Evolutionary conservation across 2,329 filamentous ascomycete species (phyloP).

Genomic region (Cladophialophora chaetospira): DNA sequence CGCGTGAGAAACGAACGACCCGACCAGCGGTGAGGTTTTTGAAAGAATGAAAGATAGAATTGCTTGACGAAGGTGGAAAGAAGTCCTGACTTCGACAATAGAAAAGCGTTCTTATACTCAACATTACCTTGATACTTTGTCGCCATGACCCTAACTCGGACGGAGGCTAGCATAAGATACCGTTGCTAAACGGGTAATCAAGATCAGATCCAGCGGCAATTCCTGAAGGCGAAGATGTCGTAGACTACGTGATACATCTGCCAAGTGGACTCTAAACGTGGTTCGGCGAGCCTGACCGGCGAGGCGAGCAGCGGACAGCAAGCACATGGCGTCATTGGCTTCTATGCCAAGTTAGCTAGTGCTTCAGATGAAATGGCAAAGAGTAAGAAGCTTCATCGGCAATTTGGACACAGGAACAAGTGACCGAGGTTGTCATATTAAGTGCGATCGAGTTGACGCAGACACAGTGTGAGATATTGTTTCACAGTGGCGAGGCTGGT

Average conservation of each 20-base stretch:
- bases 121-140: not conserved
- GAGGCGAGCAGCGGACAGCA: slow-evolving; percentile 4
- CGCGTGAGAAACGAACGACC: slow-evolving; percentile 28
- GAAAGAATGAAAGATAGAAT: slow-evolving; percentile 8
- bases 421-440: too few species aligned
- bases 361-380: slow-evolving; percentile 1
- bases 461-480: slow-evolving; percentile 16
- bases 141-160: not conserved
- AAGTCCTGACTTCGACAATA: not conserved
- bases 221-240: slow-evolving; percentile 27
- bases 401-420: slow-evolving; percentile 11
- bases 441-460: slow-evolving; percentile 26
- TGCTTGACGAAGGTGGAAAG: slow-evolving; percentile 1
- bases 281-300: slow-evolving; percentile 9
- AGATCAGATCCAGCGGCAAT: slow-evolving; percentile 10
- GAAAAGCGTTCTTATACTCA: slow-evolving; percentile 13
- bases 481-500: slow-evolving; percentile 9
- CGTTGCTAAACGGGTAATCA: not conserved
- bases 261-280: slow-evolving; percentile 1
- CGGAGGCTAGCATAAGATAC: not conserved
- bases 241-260: slow-evolving; percentile 15
- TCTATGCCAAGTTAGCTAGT: not conserved
- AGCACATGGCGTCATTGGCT: slow-evolving; percentile 11
- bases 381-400: not conserved
- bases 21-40: slow-evolving; percentile 29